Conservation (phyloP, 108 stramenopile species). For the Aurantiochytrium sp. region DNA sequence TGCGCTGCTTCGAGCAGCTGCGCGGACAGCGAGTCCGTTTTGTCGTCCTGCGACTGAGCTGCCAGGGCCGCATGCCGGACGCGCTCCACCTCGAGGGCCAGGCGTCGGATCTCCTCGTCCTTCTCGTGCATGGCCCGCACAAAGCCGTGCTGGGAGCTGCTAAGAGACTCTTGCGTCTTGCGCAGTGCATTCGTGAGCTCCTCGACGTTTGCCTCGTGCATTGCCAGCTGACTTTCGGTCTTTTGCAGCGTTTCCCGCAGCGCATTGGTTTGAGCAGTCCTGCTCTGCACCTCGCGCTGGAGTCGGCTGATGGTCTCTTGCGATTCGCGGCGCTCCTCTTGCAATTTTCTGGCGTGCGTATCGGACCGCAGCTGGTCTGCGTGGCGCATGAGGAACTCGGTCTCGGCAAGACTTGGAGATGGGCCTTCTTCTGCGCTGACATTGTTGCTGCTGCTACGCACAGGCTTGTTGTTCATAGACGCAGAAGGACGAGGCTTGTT, state of each 20-base stretch:
- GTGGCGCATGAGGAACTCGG: conserved; percentile 23
- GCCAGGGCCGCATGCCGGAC: conserved; percentile 14
- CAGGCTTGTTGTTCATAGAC: no score
- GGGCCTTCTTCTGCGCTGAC: no score
- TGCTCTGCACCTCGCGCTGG: not conserved
- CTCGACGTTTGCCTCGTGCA: not conserved
- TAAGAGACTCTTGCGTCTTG: not conserved
- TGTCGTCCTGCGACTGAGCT: not conserved
- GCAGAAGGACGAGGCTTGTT: no score
- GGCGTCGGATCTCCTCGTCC: not conserved
- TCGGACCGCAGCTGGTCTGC: not conserved
- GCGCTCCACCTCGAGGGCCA: not conserved
- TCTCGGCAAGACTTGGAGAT: not conserved
- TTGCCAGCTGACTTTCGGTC: not conserved
- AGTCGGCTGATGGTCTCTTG: not conserved
- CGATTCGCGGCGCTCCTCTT: not conserved
- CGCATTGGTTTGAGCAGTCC: not conserved
- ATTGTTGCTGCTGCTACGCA: no score
- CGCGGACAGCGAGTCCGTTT: not conserved
- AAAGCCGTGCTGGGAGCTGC: not conserved
- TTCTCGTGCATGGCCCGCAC: not conserved
- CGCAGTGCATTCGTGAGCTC: not conserved
- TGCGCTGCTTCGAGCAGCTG: not conserved
- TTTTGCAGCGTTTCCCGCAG: not conserved
- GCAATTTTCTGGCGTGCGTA: not conserved